Percentiles rank a stretch among this genome's conserved stretches.
Conservation (phyloP, 2,329 filamentous ascomycete species). For the Pseudocercospora crystallina region DNA sequence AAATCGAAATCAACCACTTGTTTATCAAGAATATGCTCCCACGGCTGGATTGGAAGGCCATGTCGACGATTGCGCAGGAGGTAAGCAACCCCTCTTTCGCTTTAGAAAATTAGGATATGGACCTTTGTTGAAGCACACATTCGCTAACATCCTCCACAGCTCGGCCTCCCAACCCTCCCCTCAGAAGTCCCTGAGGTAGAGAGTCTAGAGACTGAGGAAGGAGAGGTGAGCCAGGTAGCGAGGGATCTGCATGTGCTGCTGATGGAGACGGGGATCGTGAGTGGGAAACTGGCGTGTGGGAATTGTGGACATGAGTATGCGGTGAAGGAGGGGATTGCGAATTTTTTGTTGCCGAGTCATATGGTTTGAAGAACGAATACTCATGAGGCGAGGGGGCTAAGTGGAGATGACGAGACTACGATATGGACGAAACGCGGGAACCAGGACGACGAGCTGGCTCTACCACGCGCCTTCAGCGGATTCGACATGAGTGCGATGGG, state of each 20-base stretch:
- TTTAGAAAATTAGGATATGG: background rate
- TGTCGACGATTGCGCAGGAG: conserved; percentile 74
- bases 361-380: conserved; percentile 60
- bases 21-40: conserved; percentile 84
- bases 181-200: conserved; percentile 35
- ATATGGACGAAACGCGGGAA: too few species aligned
- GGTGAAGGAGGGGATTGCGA: conserved; percentile 93
- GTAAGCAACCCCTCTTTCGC: conserved; percentile 45
- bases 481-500: too few species aligned
- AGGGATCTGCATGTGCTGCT: conserved; percentile 78
- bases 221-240: conserved; percentile 66
- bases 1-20: conserved; percentile 75
- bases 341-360: conserved; percentile 92
- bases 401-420: too few species aligned
- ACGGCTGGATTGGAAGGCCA: conserved; percentile 81
- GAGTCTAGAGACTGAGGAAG: conserved; percentile 53
- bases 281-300: conserved; percentile 86
- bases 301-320: conserved; percentile 92
- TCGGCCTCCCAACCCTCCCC: conserved; percentile 75
- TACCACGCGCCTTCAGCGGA: too few species aligned
- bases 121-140: background rate
- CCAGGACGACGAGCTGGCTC: too few species aligned
- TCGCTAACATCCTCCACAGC: conserved; percentile 48
- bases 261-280: conserved; percentile 83
- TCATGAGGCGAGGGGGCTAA: too few species aligned